A percentile compares a stretch with the other conserved stretches of the same genome.
phyloP scores from a whole-genome alignment of 2,329 filamentous ascomycete genomes.

The Chaetomium sp. region DNA sequence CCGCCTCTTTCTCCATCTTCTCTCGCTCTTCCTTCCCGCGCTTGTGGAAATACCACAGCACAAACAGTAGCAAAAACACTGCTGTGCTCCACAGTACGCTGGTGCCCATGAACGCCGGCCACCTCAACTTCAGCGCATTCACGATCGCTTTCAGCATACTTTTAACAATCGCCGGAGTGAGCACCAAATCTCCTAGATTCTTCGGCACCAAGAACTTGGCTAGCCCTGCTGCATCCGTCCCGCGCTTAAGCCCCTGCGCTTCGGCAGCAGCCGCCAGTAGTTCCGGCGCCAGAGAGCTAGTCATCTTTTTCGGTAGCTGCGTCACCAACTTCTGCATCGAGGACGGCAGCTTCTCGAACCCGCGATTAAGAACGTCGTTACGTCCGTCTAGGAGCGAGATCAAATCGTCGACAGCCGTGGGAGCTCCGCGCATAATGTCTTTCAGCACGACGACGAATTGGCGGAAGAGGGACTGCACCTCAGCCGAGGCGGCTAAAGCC shows the following conservation, averaged over 20 bases:
- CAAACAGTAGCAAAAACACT: constrained; percentile 81
- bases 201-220: constrained; percentile 63
- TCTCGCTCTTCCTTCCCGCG: constrained; percentile 81
- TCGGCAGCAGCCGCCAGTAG: constrained; percentile 72
- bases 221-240: constrained; percentile 42
- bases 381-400: constrained; percentile 54
- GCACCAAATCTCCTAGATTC: constrained; percentile 71
- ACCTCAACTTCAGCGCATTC: constrained; percentile 76
- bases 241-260: constrained; percentile 54
- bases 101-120: constrained; percentile 85
- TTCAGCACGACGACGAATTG: constrained; percentile 87
- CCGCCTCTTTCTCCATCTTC: constrained; percentile 36
- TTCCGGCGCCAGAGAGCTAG: constrained; percentile 69
- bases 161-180: constrained; percentile 76
- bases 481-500: constrained; percentile 60
- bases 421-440: constrained; percentile 85
- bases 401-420: constrained; percentile 90
- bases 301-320: constrained; percentile 75
- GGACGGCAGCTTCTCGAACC: constrained; percentile 62
- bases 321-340: constrained; percentile 83
- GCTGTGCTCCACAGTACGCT: constrained; percentile 88
- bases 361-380: constrained; percentile 52
- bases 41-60: constrained; percentile 98
- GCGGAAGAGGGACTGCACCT: constrained; percentile 53
- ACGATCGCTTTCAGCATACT: constrained; percentile 85